Base-by-base conservation (phyloP, 352 stramenopile genomes). In the Paralagenidium karlingii region DNA sequence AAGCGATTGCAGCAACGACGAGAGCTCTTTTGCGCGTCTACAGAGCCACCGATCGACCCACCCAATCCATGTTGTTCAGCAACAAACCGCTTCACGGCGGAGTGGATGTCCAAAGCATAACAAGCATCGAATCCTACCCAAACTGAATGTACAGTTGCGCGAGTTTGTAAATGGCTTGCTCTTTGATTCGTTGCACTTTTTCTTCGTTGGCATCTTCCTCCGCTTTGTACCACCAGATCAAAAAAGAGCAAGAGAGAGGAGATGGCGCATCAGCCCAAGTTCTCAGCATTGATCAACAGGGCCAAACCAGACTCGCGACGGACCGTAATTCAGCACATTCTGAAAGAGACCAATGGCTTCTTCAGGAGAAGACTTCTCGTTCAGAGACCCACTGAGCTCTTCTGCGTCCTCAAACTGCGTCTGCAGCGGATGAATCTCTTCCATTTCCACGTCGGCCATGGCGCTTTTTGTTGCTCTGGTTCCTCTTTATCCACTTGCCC, bases 111-210 rank as follows among this genome's bases (percentile, higher is more conserved):
- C n/a, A n/a, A n/a, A n/a, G n/a, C n/a, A n/a, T n/a, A n/a, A n/a
- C n/a, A n/a, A n/a, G 9, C 1, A 41, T 5, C 32, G 40, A n/a
- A 27, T 30, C 60, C 33, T 80, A 77, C 51, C 74, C 65, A 39
- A 74, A 76, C 36, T 88, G 71, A 55, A 93, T 96, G 58, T 94
- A 95, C 18, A 94, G 60, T 45, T 94, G 68, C 7, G 82, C 86
- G 27, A 98, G 60, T 40, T 94, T 93, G 68, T 98, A 98, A 45
- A 98, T 94, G 28, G 89, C 64, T 38, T 95, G 78, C 69, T 98
- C 94, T 67, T 98, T 97, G 34, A 96, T 70, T 38, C 82, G 81
- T 56, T 92, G 75, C 28, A 94, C 79, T 12, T 68, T 65, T 32
- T 95, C 82, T 29, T 51, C 58, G 20, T 54, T 40, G 2, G 67